Evolutionary conservation across 345 rosid genomes (phyloP).

Genomic region (Barbarea vulgaris): DNA sequence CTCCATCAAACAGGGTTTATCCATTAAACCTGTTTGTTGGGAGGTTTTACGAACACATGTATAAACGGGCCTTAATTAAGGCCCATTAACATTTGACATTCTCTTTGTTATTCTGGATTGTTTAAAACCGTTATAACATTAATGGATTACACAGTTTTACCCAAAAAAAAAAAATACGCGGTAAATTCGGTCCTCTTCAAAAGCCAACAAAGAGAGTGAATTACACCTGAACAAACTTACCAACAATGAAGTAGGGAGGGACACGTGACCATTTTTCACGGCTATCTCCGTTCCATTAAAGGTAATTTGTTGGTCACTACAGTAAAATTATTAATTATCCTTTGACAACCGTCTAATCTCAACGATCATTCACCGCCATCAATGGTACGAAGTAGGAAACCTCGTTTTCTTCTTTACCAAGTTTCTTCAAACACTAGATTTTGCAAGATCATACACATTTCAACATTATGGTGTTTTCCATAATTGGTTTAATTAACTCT

Average conservation of each 20-base stretch:
- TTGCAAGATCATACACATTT: conserved; percentile 6
- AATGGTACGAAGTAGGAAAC: background rate
- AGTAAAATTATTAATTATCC: background rate
- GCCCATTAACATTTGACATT: background rate
- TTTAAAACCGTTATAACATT: background rate
- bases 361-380: conserved; percentile 15
- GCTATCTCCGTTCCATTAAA: background rate
- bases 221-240: background rate
- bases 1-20: conserved; percentile 19
- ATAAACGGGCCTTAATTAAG: background rate
- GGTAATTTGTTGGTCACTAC: conserved; percentile 2
- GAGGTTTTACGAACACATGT: background rate
- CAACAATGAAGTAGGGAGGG: background rate
- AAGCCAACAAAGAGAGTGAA: background rate
- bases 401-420: conserved; percentile 30
- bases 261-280: background rate
- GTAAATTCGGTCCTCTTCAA: background rate
- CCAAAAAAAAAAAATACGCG: background rate
- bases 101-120: background rate
- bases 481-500: no score
- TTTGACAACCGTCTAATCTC: background rate
- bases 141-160: background rate
- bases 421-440: conserved; percentile 24
- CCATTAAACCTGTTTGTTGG: background rate
- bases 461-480: background rate